Evolutionary conservation across 2,329 filamentous ascomycete species (phyloP), one percentile per base, ranked within the genome.

Genomic region (Penicillium expansum): DNA sequence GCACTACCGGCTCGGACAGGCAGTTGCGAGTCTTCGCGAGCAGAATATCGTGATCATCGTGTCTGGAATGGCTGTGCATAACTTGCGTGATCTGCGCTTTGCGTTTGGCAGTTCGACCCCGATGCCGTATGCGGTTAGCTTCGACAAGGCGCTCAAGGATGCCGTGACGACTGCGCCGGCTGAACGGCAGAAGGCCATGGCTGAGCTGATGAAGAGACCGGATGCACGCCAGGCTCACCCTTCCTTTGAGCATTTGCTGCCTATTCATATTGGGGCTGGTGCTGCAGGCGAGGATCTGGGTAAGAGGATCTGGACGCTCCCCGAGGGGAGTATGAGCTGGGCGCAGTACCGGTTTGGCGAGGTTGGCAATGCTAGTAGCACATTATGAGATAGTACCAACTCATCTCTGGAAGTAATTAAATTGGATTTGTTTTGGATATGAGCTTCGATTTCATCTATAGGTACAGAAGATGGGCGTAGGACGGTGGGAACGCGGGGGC

Each of bases 31-130:
- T n/a, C 79, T 92, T 1, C 82, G 89, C 16, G 84, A 89, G 16
- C 82, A 89, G 52, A 83, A 83, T 18, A 80, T 91, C 50, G 78
- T 88, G 48, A 85, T 92, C 57, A 83, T 92, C 44, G 83, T 83
- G 24, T 87, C 87, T 0, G 89, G 89, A 11, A 91, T 91, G 87
- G 86, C 87, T 0, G 88, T 89, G 22, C 87, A 90, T 65, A 90
- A 90, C 63, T 75, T 89, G 35, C 78, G 83, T 1, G 83, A 89
- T 61, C 49, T 84, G 63, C 74, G 74, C 18, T 76, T 77, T 64
- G 71, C 75, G 14, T 76, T 77, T 62, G 78, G 77, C 8, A 72
- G 78, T 44, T 72, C 76, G 11, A 65, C 64, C 10, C 80, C 83
- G 0, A 60, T 85, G 64, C 81, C 84, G 11, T 87, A 87, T 65